Base-by-base conservation (phyloP, 1,139 yeast genomes). In the Debaryomycetaceae sp. region DNA sequence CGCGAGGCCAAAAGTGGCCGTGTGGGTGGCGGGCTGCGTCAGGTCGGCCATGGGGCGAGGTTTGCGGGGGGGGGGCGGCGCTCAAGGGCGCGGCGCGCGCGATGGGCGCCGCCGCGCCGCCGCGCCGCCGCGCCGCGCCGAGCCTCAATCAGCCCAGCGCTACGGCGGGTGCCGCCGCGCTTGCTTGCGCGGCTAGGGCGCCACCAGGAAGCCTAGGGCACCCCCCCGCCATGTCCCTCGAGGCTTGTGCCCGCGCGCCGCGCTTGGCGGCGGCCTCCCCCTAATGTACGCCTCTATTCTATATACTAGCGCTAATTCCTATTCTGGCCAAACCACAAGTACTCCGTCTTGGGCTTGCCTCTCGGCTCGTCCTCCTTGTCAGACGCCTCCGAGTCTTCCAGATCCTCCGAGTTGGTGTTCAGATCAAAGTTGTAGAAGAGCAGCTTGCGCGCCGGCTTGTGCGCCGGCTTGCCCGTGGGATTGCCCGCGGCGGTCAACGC, bases 1-100 rank as follows among this genome's bases (percentile, higher is more conserved):
- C 2, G 95, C 81, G 7, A 82, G 68, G 32, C 86, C 86, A 54
- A 84, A 85, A 2, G 88, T 75, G 25, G 75, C 68, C 23, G 74
- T 72, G 47, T 56, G 65, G 33, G 54, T 34, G 11, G 32, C 7
- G 6, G 5, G 15, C 11, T 9, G 11, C 5, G 27, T 20, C 21
- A 25, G 13, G 13, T 28, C 31, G 16, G 31, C 32, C 32, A 27
- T 29, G 6, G 13, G 13, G 30, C 8, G 5, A 25, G 25, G 6
- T 6, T n/a, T n/a, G 25, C 25, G 10, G 10, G 21, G 21, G 21
- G 10, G n/a, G n/a, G n/a, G n/a, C n/a, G n/a, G n/a, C n/a, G n/a
- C n/a, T n/a, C n/a, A n/a, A n/a, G n/a, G n/a, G n/a, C n/a, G n/a
- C n/a, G n/a, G n/a, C n/a, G n/a, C n/a, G n/a, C n/a, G n/a, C n/a